Conservation (phyloP, 2,329 filamentous ascomycete species). For the Alternaria consortialis region DNA sequence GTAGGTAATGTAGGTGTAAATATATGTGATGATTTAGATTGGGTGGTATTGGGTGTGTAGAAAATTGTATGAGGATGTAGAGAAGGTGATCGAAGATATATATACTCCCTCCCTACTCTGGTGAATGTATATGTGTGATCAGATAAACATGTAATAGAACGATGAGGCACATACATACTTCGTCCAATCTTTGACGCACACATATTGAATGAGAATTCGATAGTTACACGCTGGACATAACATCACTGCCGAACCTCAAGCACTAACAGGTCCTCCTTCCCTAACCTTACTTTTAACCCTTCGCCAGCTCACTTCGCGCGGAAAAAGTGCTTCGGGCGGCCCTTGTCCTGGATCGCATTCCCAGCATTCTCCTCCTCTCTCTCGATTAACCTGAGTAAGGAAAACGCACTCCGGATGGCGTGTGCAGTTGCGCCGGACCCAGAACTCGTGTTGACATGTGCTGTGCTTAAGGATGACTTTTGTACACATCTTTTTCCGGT, state of each 20-base stretch:
- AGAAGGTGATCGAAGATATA: not conserved
- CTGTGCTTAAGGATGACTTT: constrained; percentile 31
- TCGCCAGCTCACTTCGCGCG: constrained; percentile 28
- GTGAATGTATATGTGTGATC: not conserved
- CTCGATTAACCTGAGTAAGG: constrained; percentile 27
- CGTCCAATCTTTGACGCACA: not conserved
- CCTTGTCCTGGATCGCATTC: constrained; percentile 34
- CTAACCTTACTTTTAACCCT: constrained; percentile 16
- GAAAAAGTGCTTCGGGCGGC: constrained; percentile 33
- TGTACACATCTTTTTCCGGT: constrained; percentile 27
- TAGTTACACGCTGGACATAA: not conserved
- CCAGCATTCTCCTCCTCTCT: constrained; percentile 35
- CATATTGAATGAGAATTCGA: not conserved
- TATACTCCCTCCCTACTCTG: not conserved
- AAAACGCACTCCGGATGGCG: constrained; percentile 24
- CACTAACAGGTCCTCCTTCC: constrained; percentile 6
- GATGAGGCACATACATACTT: not conserved
- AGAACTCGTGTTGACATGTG: constrained; percentile 31
- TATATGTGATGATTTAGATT: not conserved
- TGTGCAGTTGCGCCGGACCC: constrained; percentile 30
- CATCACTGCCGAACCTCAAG: not conserved
- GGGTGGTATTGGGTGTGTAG: not conserved
- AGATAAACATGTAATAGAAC: not conserved
- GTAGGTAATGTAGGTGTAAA: not conserved
- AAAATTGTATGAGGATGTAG: not conserved